phyloP scores from a whole-genome alignment of 345 rosid species.

The Salix brachista region DNA sequence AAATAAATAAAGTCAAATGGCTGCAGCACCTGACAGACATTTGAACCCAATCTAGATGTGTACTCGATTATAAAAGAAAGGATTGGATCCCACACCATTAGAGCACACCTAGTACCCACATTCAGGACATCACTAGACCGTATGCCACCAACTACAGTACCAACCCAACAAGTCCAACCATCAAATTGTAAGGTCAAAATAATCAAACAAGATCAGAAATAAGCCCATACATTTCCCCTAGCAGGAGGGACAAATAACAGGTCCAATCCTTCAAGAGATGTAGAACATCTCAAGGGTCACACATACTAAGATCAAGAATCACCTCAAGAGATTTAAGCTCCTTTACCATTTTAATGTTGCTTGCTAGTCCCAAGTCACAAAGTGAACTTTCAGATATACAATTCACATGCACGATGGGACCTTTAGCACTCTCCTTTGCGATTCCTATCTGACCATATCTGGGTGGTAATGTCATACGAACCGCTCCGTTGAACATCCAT shows the following conservation, averaged over 20 bases:
- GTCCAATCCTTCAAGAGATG: background rate
- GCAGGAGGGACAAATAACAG: background rate
- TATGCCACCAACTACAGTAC: background rate
- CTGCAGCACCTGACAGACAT: too few relatives aligned
- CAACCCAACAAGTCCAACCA: background rate
- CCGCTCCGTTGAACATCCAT: slow-evolving; percentile 90
- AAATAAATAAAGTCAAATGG: too few relatives aligned
- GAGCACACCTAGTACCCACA: too few relatives aligned
- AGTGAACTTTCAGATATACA: slow-evolving; percentile 53
- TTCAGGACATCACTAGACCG: too few relatives aligned
- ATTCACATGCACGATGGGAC: slow-evolving; percentile 61
- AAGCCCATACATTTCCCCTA: background rate
- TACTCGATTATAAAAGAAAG: too few relatives aligned
- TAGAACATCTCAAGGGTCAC: background rate
- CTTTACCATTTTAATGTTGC: slow-evolving; percentile 57
- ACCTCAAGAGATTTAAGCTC: background rate
- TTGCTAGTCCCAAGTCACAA: slow-evolving; percentile 47
- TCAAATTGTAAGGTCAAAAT: background rate
- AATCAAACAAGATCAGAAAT: background rate
- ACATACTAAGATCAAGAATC: background rate
- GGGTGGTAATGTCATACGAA: slow-evolving; percentile 39
- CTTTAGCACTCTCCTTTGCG: slow-evolving; percentile 29
- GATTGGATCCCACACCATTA: too few relatives aligned
- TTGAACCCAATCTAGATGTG: too few relatives aligned
- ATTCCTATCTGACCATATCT: slow-evolving; percentile 17